Evolutionary conservation across 2,329 filamentous ascomycete genomes (phyloP), one percentile per base, ranked within the genome.

Genomic region (Alternaria conjuncta): DNA sequence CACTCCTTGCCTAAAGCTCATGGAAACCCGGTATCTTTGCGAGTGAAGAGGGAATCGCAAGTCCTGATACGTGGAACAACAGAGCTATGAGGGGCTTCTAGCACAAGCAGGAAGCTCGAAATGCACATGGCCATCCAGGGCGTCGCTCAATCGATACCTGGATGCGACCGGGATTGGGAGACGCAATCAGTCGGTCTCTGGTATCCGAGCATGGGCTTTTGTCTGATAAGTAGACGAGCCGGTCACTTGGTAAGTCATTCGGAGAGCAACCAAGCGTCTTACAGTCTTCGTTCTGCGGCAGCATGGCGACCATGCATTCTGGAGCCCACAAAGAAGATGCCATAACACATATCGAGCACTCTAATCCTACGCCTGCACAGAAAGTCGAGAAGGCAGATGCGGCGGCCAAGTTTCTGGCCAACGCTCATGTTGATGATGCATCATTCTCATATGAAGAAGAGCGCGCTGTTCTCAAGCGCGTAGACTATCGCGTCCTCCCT

Each of bases 371-470:
- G 21, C 44, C 47, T 6, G 26, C n/a, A 18, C 55, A 49, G 12
- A 43, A 28, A 26, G 57, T 23, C 26, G 13, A 50, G 13, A 65
- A 61, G 15, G 63, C 71, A 26, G 84, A 85, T 49, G 84, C 82
- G 61, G 84, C 84, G 5, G 84, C 82, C 6, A 75, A 81, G 47
- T 85, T 84, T 64, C 78, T 85, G 12, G 80, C 78, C 10, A 57
- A 63, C n/a, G 75, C 82, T 47, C 80, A 77, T 46, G 75, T 79
- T 28, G 75, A 79, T 18, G 71, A 78, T 45, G 71, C 71, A 6
- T 71, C 75, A 0, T 86, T 86, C 66, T 82, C 80, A 0, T 83
- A 82, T 59, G 83, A 86, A 43, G 85, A 87, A 69, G 85, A 86
- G 66, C 81, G 79, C n/a, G 75, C 85, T 21, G 82, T 86, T 10